A percentile compares a stretch with the other conserved stretches of the same genome.
Evolutionary conservation across 1,139 yeast species (phyloP).

Genomic region (Zygosaccharomyces sapae): DNA sequence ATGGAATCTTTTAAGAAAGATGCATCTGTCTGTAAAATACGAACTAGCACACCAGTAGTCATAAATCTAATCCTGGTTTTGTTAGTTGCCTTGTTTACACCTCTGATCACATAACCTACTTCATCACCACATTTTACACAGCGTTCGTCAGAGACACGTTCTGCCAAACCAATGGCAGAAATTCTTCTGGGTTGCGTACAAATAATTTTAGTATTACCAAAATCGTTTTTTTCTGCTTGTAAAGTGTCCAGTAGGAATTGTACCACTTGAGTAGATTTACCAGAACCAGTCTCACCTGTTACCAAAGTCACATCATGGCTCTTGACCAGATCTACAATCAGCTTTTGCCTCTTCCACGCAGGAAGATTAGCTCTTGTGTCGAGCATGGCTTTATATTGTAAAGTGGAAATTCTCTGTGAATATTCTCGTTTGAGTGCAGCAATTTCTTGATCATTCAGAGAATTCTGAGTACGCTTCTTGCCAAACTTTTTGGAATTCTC

Average conservation of each 20-base stretch:
- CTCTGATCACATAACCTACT: slow-evolving; percentile 86
- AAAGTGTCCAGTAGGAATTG: slow-evolving; percentile 78
- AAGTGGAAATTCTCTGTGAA: slow-evolving; percentile 22
- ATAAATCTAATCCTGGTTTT: slow-evolving; percentile 74
- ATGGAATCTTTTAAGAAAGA: slow-evolving; percentile 46
- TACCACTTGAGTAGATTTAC: slow-evolving; percentile 88
- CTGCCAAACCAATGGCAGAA: slow-evolving; percentile 91
- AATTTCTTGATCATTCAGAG: slow-evolving; percentile 26
- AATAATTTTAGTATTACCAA: slow-evolving; percentile 51
- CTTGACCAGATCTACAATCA: slow-evolving; percentile 53
- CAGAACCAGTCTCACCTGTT: slow-evolving; percentile 98
- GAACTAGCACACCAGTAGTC: slow-evolving; percentile 85
- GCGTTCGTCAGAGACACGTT: slow-evolving; percentile 84
- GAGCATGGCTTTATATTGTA: slow-evolving; percentile 39
- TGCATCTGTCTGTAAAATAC: slow-evolving; percentile 63
- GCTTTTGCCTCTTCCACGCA: slow-evolving; percentile 69
- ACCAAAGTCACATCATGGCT: slow-evolving; percentile 64
- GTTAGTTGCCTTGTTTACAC: slow-evolving; percentile 65
- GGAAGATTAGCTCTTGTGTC: slow-evolving; percentile 57
- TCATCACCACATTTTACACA: slow-evolving; percentile 63
- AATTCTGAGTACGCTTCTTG: not conserved
- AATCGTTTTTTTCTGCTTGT: slow-evolving; percentile 25
- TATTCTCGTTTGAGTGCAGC: slow-evolving; percentile 34
- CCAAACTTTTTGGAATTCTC: slow-evolving; percentile 6
- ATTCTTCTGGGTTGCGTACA: slow-evolving; percentile 97